Evolutionary conservation across 371 early-diverging fungal species (phyloP), one percentile per base, ranked within the genome.

Genomic region (Saksenaea oblongispora): DNA sequence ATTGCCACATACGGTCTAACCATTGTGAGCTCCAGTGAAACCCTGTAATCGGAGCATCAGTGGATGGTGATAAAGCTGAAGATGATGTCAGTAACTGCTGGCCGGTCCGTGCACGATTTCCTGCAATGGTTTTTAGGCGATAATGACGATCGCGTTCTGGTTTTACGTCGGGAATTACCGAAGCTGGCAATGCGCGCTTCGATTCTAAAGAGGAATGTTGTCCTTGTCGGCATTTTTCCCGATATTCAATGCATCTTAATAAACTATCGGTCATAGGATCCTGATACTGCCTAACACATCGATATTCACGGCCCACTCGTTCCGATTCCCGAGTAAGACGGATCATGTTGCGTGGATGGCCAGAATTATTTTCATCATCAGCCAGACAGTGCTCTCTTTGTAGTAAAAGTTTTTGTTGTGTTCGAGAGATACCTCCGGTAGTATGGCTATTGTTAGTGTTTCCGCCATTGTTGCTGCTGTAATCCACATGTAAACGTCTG

Each of bases 261-360:
- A 76, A 36, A 54, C 73, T 73, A 1, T 72, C 73, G 58, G 58
- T 70, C 76, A 76, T 76, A 22, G 76, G 76, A 27, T 76, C 73
- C 36, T 70, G 69, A 27, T 70, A 73, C 53, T 61, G 61, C 11
- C 66, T 60, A 4, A 76, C 65, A 56, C 65, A 72, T 9, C 66
- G 68, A 56, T 79, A 77, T 62, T 81, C 82, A 58, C 77, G 70
- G 31, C 78, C 71, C 47, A 83, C 72, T 35, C 69, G 75, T 42
- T 80, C 80, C 58, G 73, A 70, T 35, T 80, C 83, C 60, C 75
- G 69, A 0, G 79, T 79, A n/a, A 83, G 47, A n/a, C 73, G 72
- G 39, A 79, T 58, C 71, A 75, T 78, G 60, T 83, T 83, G 9
- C 74, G 75, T 7, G 83, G 80, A 59, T 83, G 78, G 24, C 64